phyloP scores from a whole-genome alignment of 2,329 filamentous ascomycete genomes.

The Colletotrichum spaethianum region DNA sequence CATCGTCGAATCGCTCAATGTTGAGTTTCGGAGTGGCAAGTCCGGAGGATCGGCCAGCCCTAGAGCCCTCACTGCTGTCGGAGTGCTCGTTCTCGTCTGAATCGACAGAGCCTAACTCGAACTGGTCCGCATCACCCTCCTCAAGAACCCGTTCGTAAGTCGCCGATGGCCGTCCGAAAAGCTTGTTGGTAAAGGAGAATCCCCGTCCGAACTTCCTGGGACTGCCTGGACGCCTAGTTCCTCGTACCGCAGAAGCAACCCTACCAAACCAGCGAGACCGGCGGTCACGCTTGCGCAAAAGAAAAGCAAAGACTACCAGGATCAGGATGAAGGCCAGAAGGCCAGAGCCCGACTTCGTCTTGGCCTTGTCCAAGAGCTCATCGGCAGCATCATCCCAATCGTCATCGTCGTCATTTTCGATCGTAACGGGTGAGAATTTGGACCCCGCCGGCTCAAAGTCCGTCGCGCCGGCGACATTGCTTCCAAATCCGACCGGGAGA shows the following conservation, averaged over 20 bases:
- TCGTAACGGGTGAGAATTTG: conserved; percentile 53
- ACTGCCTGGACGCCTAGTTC: conserved; percentile 59
- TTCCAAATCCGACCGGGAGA: conserved; percentile 92
- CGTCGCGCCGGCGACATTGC: conserved; percentile 77
- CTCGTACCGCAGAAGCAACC: conserved; percentile 60
- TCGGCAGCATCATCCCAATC: conserved; percentile 68
- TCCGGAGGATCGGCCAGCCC: conserved; percentile 74
- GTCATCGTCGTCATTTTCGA: conserved; percentile 55
- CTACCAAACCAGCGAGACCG: conserved; percentile 73
- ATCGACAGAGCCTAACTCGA: conserved; percentile 81
- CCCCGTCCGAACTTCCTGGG: conserved; percentile 62
- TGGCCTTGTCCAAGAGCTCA: conserved; percentile 75
- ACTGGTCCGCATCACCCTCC: conserved; percentile 80
- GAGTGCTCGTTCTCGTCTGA: conserved; percentile 76
- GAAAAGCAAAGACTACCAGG: conserved; percentile 76
- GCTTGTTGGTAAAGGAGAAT: conserved; percentile 70
- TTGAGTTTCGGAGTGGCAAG: conserved; percentile 77
- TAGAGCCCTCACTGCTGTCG: conserved; percentile 71
- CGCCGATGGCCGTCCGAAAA: conserved; percentile 72
- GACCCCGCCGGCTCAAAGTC: conserved; percentile 91
- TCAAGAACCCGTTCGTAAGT: conserved; percentile 90
- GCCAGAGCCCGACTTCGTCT: conserved; percentile 78
- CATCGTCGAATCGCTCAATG: conserved; percentile 65
- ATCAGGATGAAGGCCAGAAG: conserved; percentile 85
- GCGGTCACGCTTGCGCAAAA: conserved; percentile 85